phyloP scores from a whole-genome alignment of 1,284 basidiomycete species.

The Melampsora occidentalis region DNA sequence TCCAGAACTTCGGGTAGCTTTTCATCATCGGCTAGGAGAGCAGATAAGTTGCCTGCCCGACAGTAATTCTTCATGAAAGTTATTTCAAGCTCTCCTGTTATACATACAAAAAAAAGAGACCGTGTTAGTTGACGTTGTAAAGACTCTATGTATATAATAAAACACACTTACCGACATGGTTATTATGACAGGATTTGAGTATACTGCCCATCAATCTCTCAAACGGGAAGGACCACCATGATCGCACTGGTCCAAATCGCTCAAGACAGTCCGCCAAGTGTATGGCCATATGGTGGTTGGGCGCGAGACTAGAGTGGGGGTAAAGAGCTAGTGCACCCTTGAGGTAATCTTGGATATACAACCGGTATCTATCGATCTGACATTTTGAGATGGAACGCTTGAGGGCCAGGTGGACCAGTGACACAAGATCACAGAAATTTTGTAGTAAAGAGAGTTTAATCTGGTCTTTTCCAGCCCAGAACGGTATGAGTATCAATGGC shows the following conservation, averaged over 20 bases:
- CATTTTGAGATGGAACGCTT: not conserved
- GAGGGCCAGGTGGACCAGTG: constrained; percentile 4
- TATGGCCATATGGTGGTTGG: constrained; percentile 17
- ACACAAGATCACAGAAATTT: constrained; percentile 23
- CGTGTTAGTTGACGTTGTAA: not conserved
- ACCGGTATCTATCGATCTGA: not conserved
- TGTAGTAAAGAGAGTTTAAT: not conserved
- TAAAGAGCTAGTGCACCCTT: constrained; percentile 5
- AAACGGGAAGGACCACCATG: constrained; percentile 13
- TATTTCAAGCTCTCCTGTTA: not conserved
- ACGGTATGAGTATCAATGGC: not conserved
- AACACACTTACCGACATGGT: constrained; percentile 1
- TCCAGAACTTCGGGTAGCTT: too few species aligned
- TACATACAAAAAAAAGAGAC: not conserved
- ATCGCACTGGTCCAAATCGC: constrained; percentile 6
- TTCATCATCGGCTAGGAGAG: too few species aligned
- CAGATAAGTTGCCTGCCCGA: not conserved
- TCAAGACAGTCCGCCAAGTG: constrained; percentile 14
- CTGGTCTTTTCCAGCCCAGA: not conserved
- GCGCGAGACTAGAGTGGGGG: not conserved
- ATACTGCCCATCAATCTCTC: too few species aligned
- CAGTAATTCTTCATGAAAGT: not conserved
- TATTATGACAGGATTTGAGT: constrained; percentile 7
- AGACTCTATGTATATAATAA: not conserved
- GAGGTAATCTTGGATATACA: not conserved